A percentile compares a stretch with the other conserved stretches of the same genome.
Evolutionary conservation across 805 yeast genomes (phyloP).

Genomic region (Cyberlindnera maritima): DNA sequence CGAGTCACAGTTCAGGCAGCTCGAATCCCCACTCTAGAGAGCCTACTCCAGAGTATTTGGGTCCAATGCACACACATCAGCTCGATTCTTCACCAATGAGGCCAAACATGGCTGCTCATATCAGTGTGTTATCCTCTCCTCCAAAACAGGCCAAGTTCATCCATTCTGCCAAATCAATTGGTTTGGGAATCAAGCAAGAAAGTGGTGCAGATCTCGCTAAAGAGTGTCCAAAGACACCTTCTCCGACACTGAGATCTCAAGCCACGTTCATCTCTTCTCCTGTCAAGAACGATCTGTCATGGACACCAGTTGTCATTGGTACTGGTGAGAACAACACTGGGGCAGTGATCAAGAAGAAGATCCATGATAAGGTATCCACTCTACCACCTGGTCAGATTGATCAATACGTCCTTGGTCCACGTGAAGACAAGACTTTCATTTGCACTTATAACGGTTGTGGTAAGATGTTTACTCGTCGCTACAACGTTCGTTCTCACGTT

Average conservation of each 20-base stretch:
- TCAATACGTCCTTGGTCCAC: slow-evolving; percentile 77
- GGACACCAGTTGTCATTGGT: slow-evolving; percentile 28
- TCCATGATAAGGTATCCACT: slow-evolving; percentile 45
- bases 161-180: slow-evolving; percentile 12
- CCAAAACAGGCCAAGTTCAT: slow-evolving; percentile 13
- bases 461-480: slow-evolving; percentile 80
- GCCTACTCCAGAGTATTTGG: slow-evolving; percentile 12
- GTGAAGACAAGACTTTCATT: slow-evolving; percentile 62
- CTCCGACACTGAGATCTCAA: slow-evolving; percentile 42
- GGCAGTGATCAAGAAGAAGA: slow-evolving; percentile 20
- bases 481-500: slow-evolving; percentile 91
- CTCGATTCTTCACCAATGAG: slow-evolving; percentile 12
- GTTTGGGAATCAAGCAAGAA: slow-evolving; percentile 12
- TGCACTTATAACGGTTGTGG: slow-evolving; percentile 80
- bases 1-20: slow-evolving; percentile 6
- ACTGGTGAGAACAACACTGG: slow-evolving; percentile 3
- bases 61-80: background rate
- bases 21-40: slow-evolving; percentile 9
- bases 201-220: slow-evolving; percentile 32
- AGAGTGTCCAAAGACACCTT: slow-evolving; percentile 38
- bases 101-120: background rate
- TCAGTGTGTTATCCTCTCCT: slow-evolving; percentile 9
- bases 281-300: slow-evolving; percentile 15
- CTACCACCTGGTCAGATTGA: slow-evolving; percentile 90
- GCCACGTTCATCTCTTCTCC: slow-evolving; percentile 26